Evolutionary conservation across 2,329 filamentous ascomycete genomes (phyloP), one percentile per base, ranked within the genome.

Genomic region (Fusarium sp.): DNA sequence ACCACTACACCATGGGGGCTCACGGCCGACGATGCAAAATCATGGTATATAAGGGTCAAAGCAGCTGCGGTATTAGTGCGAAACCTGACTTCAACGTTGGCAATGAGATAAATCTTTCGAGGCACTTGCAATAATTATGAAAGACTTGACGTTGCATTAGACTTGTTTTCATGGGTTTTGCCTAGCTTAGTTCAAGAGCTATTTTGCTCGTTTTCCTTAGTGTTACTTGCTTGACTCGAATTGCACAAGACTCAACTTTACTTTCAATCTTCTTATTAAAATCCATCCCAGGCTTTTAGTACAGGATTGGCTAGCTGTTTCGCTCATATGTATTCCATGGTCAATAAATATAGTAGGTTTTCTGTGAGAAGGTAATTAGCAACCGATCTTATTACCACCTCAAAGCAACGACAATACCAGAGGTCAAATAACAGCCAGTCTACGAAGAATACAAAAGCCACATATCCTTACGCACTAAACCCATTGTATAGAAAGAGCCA

Each of bases 1-100:
- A 65, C 62, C 62, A 65, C 62, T 65, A 65, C 62, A 65, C 62
- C 62, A 65, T 65, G 43, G 60, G 62, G 61, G 62, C 62, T 65
- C 39, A 64, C 48, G 47, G 47, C 60, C 62, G 60, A 27, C n/a
- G 31, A 9, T 31, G 18, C 5, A 9, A 35, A 39, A 13, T 46
- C 3, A 5, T 0, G 3, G 6, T 59, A 49, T 65, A 65, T 65
- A 65, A 17, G 3, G 17, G 21, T n/a, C 4, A 8, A 5, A n/a
- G 4, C 14, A 5, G 2, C 17, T 1, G 3, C 2, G 6, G 5
- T 1, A 1, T 4, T 2, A 13, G 27, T 23, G 9, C 14, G 14
- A 27, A 14, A 27, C 3, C 9, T 7, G 11, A 23, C 14, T 7
- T 15, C 11, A 18, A 10, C 11, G 7, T 9, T 4, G 20, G 17